These are phyloP conservation scores for Auriscalpium orientale DNA, from an alignment of 768 basidiomycete genomes.

Conservation along the genomic window DNA sequence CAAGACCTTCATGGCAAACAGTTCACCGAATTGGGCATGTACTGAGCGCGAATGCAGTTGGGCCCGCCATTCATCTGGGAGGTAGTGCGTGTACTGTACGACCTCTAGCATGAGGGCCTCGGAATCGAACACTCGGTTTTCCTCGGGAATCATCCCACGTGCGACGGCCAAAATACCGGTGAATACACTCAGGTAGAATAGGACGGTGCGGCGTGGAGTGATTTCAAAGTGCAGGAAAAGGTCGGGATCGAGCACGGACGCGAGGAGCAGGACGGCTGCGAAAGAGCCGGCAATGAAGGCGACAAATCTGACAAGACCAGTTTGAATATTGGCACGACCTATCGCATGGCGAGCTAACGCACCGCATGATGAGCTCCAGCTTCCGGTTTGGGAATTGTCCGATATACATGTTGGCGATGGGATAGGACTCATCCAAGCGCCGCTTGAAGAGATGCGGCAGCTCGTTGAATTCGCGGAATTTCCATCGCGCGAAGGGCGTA, in stretches of 20 bases:
- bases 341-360: slow-evolving; percentile 17
- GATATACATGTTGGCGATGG: slow-evolving; percentile 88
- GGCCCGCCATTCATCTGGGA: slow-evolving; percentile 89
- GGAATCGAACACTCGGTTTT: slow-evolving; percentile 89
- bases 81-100: slow-evolving; percentile 90
- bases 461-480: slow-evolving; percentile 98
- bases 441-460: slow-evolving; percentile 87
- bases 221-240: slow-evolving; percentile 92
- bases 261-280: slow-evolving; percentile 88
- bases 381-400: slow-evolving; percentile 98
- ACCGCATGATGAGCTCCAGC: slow-evolving; percentile 85
- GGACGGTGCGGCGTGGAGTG: slow-evolving; percentile 82
- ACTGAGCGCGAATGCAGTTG: slow-evolving; percentile 88
- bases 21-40: slow-evolving; percentile 82
- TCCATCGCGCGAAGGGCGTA: slow-evolving; percentile 95
- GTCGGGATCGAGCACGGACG: slow-evolving; percentile 90
- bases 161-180: slow-evolving; percentile 84
- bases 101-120: slow-evolving; percentile 90
- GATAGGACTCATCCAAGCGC: slow-evolving; percentile 83
- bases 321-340: neutral
- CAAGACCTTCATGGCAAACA: slow-evolving; percentile 89
- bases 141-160: slow-evolving; percentile 92
- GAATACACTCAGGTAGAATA: slow-evolving; percentile 90
- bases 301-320: slow-evolving; percentile 57
- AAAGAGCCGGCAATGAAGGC: slow-evolving; percentile 96